Evolutionary conservation across 768 basidiomycete genomes (phyloP), one percentile per base, ranked within the genome.

Genomic region (Termitomyces sp.): DNA sequence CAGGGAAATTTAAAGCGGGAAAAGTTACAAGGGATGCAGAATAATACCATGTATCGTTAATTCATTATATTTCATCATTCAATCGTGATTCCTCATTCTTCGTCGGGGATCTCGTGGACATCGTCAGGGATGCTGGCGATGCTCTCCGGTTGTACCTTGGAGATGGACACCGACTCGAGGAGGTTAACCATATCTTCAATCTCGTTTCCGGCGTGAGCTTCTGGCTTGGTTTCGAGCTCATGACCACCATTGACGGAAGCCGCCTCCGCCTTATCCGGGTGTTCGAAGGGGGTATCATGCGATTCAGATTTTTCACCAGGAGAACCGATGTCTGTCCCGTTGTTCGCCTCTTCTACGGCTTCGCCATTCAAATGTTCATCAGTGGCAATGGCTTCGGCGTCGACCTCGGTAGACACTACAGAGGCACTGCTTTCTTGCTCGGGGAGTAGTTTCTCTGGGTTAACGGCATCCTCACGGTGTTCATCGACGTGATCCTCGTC

Each of bases 121-220:
- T 81, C 84, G 61, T 82, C 83, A 52, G 84, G 83, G 63, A 85
- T 84, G 70, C 74, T 79, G 53, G 72, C 70, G 55, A 81, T 78
- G 70, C 76, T 81, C 59, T 73, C 72, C 22, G 77, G 76, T 55
- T 75, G 76, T 12, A 74, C 68, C 64, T 80, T 82, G 49, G 74
- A 66, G 45, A 74, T 60, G 40, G 75, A 67, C 35, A 64, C 69
- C 1, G 78, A 68, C 73, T 91, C 86, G 13, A 91, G 83, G 65
- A 90, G 78, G 66, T 80, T 84, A 62, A 91, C 84, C 56, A 90
- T 84, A 58, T 84, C 83, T 70, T 85, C 89, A 35, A 88, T 76
- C 35, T 88, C 84, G 57, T 76, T 70, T 16, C 70, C 78, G 15
- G 66, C 53, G 11, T 58, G 59, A 42, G 59, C 53, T 35, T 51